phyloP scores from a whole-genome alignment of 2,329 filamentous ascomycete genomes.

The Fragosphaeria purpurea region DNA sequence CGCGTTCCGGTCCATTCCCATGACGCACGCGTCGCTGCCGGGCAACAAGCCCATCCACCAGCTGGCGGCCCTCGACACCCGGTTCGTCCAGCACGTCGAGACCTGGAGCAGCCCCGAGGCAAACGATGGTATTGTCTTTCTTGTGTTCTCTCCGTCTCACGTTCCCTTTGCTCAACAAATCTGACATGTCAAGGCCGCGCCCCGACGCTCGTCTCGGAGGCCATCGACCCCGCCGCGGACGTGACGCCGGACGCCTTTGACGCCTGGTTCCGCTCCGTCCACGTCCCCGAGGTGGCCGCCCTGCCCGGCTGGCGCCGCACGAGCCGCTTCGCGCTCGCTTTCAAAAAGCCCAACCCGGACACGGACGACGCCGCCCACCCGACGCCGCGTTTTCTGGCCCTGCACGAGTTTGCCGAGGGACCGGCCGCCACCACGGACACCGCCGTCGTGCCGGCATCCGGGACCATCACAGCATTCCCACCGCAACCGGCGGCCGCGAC shows the following conservation, averaged over 20 bases:
- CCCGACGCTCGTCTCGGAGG: slow-evolving; percentile 1
- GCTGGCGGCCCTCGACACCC: slow-evolving; percentile 2
- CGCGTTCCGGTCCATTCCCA: slow-evolving; percentile 4
- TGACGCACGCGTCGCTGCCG: slow-evolving; percentile 2
- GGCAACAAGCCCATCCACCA: slow-evolving; percentile 1
- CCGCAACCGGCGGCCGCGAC: neutral
- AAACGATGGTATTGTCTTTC: neutral
- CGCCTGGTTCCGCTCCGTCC: slow-evolving; percentile 2
- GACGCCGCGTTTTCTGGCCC: slow-evolving; percentile 2
- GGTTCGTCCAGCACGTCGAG: slow-evolving; percentile 1
- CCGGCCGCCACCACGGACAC: neutral
- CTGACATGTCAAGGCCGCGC: neutral
- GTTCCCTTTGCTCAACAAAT: no score
- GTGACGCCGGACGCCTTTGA: neutral
- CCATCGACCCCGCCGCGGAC: slow-evolving; percentile 2
- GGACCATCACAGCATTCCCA: neutral
- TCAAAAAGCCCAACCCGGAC: slow-evolving; percentile 5
- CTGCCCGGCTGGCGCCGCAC: slow-evolving; percentile 5
- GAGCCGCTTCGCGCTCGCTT: slow-evolving; percentile 5
- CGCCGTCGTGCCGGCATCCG: neutral
- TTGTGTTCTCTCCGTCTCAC: no score
- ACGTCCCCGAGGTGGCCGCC: neutral
- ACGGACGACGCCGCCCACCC: neutral
- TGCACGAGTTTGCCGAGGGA: slow-evolving; percentile 5
- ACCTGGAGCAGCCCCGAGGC: neutral